Percentiles rank a stretch among this genome's conserved stretches.
phyloP scores from a whole-genome alignment of 2,329 filamentous ascomycete genomes.

The Cladosporium sp. region DNA sequence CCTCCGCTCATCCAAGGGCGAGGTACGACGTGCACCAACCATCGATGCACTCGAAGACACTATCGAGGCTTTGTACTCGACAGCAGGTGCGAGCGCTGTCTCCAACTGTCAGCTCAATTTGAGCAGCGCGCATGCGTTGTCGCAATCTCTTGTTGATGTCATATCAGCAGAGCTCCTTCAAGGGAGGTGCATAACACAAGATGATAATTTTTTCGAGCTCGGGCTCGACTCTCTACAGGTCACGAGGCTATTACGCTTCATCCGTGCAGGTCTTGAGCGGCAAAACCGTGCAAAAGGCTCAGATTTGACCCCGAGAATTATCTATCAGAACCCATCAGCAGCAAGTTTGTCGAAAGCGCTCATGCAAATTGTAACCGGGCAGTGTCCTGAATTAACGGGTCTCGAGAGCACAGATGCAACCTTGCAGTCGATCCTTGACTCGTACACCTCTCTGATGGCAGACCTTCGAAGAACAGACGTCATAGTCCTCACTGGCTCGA shows the following conservation, averaged over 20 bases:
- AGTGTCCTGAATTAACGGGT: background rate
- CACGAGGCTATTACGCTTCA: background rate
- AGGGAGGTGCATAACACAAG: background rate
- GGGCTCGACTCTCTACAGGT: slow-evolving; percentile 3
- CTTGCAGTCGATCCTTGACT: slow-evolving; percentile 34
- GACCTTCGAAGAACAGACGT: slow-evolving; percentile 35
- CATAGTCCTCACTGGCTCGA: slow-evolving; percentile 38
- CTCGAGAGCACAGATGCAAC: background rate
- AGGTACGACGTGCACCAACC: slow-evolving; percentile 19
- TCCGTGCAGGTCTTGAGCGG: slow-evolving; percentile 9
- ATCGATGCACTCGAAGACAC: slow-evolving; percentile 6
- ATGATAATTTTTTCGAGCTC: background rate
- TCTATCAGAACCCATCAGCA: slow-evolving; percentile 41
- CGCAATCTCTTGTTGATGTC: background rate
- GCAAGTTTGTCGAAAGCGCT: background rate
- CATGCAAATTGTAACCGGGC: background rate
- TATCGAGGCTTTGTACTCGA: slow-evolving; percentile 1
- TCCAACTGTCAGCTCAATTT: background rate
- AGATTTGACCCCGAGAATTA: slow-evolving; percentile 48
- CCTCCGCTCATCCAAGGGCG: slow-evolving; percentile 22
- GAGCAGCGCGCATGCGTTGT: background rate
- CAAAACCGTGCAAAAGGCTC: slow-evolving; percentile 47
- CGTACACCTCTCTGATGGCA: background rate
- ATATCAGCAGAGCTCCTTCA: background rate
- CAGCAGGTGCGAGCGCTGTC: background rate